These are phyloP conservation scores for Lichtheimia ramosa DNA, from an alignment of 371 early-diverging fungal genomes.

Conservation along the genomic window DNA sequence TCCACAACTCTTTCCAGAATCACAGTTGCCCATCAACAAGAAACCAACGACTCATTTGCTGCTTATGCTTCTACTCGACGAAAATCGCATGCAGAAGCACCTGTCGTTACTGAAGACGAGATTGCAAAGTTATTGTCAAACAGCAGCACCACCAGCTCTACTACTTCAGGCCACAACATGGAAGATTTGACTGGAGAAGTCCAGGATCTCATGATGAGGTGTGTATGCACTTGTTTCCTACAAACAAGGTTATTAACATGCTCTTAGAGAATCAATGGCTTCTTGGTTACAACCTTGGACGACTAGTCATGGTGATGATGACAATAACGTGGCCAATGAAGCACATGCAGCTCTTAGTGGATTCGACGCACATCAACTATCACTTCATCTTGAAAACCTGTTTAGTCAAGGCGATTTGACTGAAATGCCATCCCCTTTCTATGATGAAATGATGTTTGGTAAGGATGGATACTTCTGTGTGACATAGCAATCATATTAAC, in stretches of 20 bases:
- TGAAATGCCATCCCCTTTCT: constrained; percentile 20
- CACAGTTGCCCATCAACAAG: constrained; percentile 17
- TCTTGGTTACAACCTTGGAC: constrained; percentile 37
- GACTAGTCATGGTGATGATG: constrained; percentile 3
- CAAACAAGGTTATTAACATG: background rate
- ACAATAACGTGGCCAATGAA: too few relatives aligned
- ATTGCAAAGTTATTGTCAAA: constrained; percentile 25
- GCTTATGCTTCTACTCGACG: constrained; percentile 11
- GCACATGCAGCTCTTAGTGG: constrained; percentile 26
- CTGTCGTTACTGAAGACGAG: constrained; percentile 25
- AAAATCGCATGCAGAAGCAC: constrained; percentile 11
- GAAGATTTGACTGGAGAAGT: constrained; percentile 50
- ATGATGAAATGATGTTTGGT: constrained; percentile 52
- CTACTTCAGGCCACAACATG: constrained; percentile 11
- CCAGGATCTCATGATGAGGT: constrained; percentile 47
- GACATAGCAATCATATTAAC: background rate
- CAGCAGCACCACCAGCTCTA: constrained; percentile 7
- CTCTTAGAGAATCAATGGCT: constrained; percentile 13
- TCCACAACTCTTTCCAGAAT: constrained; percentile 1
- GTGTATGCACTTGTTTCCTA: background rate
- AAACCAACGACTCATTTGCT: constrained; percentile 11
- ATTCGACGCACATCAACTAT: constrained; percentile 29
- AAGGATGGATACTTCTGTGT: constrained; percentile 9
- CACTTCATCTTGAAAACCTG: constrained; percentile 38
- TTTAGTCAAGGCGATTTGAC: constrained; percentile 34